A percentile compares a stretch with the other conserved stretches of the same genome.
Conservation (phyloP, 2,329 filamentous ascomycete genomes). For the Fusarium odoratissimum region DNA sequence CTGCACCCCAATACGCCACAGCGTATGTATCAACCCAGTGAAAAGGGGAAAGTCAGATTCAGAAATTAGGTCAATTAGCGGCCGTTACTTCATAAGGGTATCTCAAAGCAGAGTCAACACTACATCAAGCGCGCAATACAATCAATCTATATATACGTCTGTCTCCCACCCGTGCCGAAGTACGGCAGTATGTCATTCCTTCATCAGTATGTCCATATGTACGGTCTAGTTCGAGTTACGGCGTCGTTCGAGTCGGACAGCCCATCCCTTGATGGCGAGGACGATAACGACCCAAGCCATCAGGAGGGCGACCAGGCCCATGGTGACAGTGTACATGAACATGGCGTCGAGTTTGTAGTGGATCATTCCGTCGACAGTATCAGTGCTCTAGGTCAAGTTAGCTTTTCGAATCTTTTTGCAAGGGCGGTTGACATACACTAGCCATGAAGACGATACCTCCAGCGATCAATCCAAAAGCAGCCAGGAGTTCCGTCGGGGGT, state of each 20-base stretch:
- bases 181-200: background rate
- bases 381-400: conserved; percentile 67
- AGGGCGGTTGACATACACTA: conserved; percentile 68
- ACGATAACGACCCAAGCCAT: conserved; percentile 87
- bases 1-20: background rate
- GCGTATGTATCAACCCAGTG: background rate
- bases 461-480: conserved; percentile 85
- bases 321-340: conserved; percentile 90
- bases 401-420: background rate
- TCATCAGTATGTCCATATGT: background rate
- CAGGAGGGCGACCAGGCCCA: conserved; percentile 83
- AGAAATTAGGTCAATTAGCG: conserved; percentile 2
- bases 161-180: background rate
- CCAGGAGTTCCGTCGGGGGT: conserved; percentile 89
- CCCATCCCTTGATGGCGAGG: conserved; percentile 91
- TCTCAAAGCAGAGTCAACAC: conserved; percentile 38
- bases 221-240: conserved; percentile 1
- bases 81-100: conserved; percentile 42
- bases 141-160: conserved; percentile 7
- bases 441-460: conserved; percentile 94
- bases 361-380: conserved; percentile 82
- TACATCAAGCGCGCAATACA: conserved; percentile 13
- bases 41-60: background rate
- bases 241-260: conserved; percentile 61
- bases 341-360: conserved; percentile 84